Evolutionary conservation across 2,329 filamentous ascomycete species (phyloP), one percentile per base, ranked within the genome.

Genomic region (Remersonia thermophila): DNA sequence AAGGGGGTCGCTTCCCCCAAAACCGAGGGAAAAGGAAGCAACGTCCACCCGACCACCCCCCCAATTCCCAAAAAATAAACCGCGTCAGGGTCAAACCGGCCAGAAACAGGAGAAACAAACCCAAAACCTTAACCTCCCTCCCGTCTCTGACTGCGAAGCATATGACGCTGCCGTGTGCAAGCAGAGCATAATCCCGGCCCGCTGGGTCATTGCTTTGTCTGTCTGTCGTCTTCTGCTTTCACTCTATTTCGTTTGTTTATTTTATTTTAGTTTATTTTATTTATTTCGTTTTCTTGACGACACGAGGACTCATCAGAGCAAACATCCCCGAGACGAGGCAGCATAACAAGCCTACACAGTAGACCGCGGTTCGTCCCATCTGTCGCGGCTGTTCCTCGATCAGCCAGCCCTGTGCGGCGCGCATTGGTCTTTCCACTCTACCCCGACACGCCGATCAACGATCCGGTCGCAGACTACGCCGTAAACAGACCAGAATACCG

Each of bases 1-100:
- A 52, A 50, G 51, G 49, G 44, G 35, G 20, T n/a, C n/a, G 17
- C 27, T 25, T 37, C 40, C 43, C 40, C n/a, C n/a, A n/a, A n/a
- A n/a, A n/a, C n/a, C n/a, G n/a, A 41, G 45, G 32, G 35, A 27
- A 38, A 17, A 33, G 32, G 41, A 43, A 33, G 37, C 42, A 30
- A 41, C 39, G 5, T 23, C 20, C 5, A 23, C 20, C 20, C 20
- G 20, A 23, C 20, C 20, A 23, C 5, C 20, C 20, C 20, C 20
- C 20, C 20, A 23, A 23, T 6, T 9, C 20, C 20, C 44, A 36
- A 30, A 43, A 43, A 45, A 44, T 41, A 45, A 47, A 38, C 49
- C 40, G 45, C 48, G 32, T 32, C 25, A 45, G 29, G 41, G n/a
- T n/a, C n/a, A n/a, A n/a, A n/a, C n/a, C n/a, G n/a, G n/a, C n/a